Base-by-base conservation (phyloP, 106 monocot species). In the Dioscorea zingiberensis region DNA sequence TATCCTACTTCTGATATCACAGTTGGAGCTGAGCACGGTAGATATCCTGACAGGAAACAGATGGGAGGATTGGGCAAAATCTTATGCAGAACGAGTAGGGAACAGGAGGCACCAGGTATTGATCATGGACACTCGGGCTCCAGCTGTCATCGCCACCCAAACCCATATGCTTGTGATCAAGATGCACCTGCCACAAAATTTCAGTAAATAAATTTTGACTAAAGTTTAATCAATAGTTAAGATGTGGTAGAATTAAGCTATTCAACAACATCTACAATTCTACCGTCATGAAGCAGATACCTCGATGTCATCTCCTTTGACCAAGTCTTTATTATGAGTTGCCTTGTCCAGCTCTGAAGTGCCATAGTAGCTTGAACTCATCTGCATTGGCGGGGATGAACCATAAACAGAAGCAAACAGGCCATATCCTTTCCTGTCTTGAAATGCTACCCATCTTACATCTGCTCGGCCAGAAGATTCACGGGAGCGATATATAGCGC, bases 91-190 rank as follows among this genome's bases (percentile, higher is more conserved):
- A 95, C 11, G 81, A 70, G 65, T 85, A 87, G 3, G 82, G 78
- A 16, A 81, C 57, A 25, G 91, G 94, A 58, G 67, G 87, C 51
- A 95, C 73, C 19, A 91, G 77, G 66, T 95, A 92, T 58, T 92
- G 32, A 1, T 89, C 76, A 44, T 98, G 88, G 32, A 98, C 88
- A 45, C 82, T 78, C 27, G 97, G 92, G 0, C 88, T 77, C 97
- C 97, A 98, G 48, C 97, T 92, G 59, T 98, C 92, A 48, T 98
- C 97, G 28, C 97, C 92, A 19, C 88, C 97, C 12, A 98, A 19
- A 58, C 92, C 97, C 92, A 92, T 92, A 66, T 98, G 97, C 67
- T 84, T 98, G 81, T 92, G 97, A 48, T 98, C 97, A 59, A 98
- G 86, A 76, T 98, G 97, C 48, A 98, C 97, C 97, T 98, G 68